A percentile compares a stretch with the other conserved stretches of the same genome.
Evolutionary conservation across 768 basidiomycete genomes (phyloP).

Genomic region (Tylopilus sp.): DNA sequence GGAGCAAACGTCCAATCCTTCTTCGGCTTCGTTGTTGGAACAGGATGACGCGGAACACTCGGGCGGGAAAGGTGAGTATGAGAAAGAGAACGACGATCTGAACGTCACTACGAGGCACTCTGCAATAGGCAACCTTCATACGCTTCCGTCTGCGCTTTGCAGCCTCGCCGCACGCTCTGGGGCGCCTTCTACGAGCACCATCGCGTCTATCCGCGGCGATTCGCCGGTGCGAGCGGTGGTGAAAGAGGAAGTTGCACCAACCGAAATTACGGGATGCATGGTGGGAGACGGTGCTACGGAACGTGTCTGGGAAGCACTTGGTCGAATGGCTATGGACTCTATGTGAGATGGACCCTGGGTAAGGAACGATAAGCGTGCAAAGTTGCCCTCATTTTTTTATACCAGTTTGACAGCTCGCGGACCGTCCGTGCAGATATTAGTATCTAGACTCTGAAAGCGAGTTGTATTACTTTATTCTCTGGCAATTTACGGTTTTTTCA

Average conservation of each 20-base stretch:
- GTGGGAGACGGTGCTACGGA: slow-evolving; percentile 5
- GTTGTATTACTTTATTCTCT: not conserved
- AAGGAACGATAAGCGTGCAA: not conserved
- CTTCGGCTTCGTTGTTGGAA: not conserved
- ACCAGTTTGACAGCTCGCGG: not conserved
- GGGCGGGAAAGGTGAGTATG: not conserved
- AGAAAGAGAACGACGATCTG: slow-evolving; percentile 5
- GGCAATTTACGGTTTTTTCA: not conserved
- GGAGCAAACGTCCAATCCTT: not conserved
- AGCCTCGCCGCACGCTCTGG: slow-evolving; percentile 16
- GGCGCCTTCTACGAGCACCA: slow-evolving; percentile 23
- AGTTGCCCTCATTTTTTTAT: not conserved
- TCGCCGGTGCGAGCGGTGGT: not conserved
- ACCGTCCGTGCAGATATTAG: not conserved
- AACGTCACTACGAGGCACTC: not conserved
- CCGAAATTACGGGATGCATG: not conserved
- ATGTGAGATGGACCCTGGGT: not conserved
- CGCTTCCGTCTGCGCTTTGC: slow-evolving; percentile 6
- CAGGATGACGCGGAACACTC: not conserved
- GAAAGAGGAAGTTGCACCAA: not conserved
- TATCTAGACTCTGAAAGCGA: not conserved
- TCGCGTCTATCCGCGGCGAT: slow-evolving; percentile 5
- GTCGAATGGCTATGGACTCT: slow-evolving; percentile 24
- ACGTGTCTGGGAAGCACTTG: slow-evolving; percentile 20
- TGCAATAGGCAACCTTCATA: not conserved